Base-by-base conservation (phyloP, 805 yeast species). In the Ogataea corticis region DNA sequence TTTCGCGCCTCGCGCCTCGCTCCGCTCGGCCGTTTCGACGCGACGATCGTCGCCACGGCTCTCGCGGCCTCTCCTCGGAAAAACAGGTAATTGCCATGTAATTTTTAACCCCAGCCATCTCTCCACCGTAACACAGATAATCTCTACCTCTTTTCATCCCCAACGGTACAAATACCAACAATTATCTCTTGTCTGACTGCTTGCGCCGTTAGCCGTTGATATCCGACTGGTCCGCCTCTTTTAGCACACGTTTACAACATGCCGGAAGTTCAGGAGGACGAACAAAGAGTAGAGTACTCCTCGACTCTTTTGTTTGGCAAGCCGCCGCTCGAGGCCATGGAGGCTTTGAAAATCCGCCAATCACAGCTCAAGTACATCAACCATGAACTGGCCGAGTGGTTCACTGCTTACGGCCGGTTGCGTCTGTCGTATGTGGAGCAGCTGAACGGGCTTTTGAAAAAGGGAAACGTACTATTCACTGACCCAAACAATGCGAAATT, bases 331-430 rank as follows among this genome's bases (percentile, higher is more conserved):
- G 82, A 77, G 54, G 82, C 87, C 16, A 74, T 80, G 50, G 85
- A 79, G 55, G 70, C 79, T 27, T 70, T 85, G 23, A 69, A 80
- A 41, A 73, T 82, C 42, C 75, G 90, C 49, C 68, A 79, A 32
- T 66, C 73, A 28, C 79, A 76, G 53, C 79, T 82, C 37, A 75
- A 76, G 55, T 57, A 71, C 36, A 66, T 82, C 40, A 84, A 84
- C 56, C 77, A 76, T 46, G 82, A 79, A 41, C 71, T 87, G 50
- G 80, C 86, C 31, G 73, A 71, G 33, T 77, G 87, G 73, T 71
- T 86, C 45, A 73, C 77, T 32, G 80, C 76, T 19, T 70, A 81
- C 45, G 71, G 78, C 33, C 68, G 75, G 27, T 63, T 79, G 27
- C 73, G 73, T 55, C 70, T 70, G 40, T 61, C 56, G 35, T 80